These are phyloP conservation scores for Paramecium biaurelia DNA, from an alignment of 73 alveolate species.

Conservation along the genomic window DNA sequence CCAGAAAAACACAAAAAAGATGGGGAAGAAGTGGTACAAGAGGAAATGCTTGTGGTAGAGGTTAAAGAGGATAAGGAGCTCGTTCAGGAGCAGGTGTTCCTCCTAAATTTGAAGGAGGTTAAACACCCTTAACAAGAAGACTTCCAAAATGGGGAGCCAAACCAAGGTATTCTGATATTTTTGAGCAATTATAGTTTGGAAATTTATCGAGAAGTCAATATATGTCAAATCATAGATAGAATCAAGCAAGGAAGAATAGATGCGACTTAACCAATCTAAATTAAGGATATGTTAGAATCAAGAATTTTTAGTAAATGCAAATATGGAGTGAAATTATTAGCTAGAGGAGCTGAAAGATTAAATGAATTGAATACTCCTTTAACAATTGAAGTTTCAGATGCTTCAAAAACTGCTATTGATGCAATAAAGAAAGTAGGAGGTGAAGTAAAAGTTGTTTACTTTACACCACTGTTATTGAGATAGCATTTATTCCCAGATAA, in stretches of 20 bases:
- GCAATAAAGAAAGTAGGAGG: conserved; percentile 81
- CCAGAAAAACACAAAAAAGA: conserved; percentile 66
- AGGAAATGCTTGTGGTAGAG: conserved; percentile 84
- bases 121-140: conserved; percentile 73
- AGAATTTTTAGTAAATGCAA: conserved; percentile 73
- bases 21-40: conserved; percentile 89
- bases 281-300: conserved; percentile 75
- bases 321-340: conserved; percentile 81
- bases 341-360: conserved; percentile 73
- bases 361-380: conserved; percentile 65
- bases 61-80: conserved; percentile 80
- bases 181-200: conserved; percentile 4
- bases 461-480: conserved; percentile 73
- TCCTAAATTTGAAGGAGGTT: conserved; percentile 88
- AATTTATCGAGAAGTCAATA: conserved; percentile 64
- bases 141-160: conserved; percentile 83
- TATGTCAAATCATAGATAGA: conserved; percentile 68
- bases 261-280: conserved; percentile 73
- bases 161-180: not conserved
- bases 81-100: conserved; percentile 81
- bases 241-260: conserved; percentile 83
- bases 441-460: conserved; percentile 63
- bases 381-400: conserved; percentile 82
- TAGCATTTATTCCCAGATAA: conserved; percentile 77
- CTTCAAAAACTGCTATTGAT: conserved; percentile 76